These are phyloP conservation scores for Calcarisporium arbuscula DNA, from an alignment of 2,329 filamentous ascomycete genomes.

Conservation along the genomic window DNA sequence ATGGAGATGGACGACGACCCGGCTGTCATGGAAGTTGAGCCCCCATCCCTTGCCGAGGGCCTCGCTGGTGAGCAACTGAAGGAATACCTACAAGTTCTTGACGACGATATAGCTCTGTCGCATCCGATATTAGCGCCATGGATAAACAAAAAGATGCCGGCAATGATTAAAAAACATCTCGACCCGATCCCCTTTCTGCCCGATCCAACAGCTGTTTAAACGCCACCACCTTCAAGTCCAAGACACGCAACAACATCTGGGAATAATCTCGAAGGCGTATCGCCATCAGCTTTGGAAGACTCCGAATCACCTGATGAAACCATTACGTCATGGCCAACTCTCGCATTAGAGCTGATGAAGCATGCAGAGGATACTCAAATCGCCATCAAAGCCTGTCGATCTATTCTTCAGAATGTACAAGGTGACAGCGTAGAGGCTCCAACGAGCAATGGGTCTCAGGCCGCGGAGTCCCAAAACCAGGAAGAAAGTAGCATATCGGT, in stretches of 20 bases:
- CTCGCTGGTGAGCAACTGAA: conserved; percentile 59
- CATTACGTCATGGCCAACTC: conserved; percentile 24
- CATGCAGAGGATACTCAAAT: conserved; percentile 21
- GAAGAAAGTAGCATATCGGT: conserved; percentile 3
- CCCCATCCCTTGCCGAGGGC: conserved; percentile 56
- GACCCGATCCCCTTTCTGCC: conserved; percentile 60
- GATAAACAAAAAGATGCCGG: conserved; percentile 43
- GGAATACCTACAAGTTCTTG: conserved; percentile 44
- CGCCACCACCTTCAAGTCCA: conserved; percentile 19
- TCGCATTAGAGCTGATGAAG: conserved; percentile 27
- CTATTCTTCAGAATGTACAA: conserved; percentile 17
- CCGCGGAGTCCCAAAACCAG: conserved; percentile 1
- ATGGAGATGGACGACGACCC: conserved; percentile 64
- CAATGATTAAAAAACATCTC: conserved; percentile 44
- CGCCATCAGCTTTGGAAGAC: conserved; percentile 1
- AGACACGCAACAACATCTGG: neutral
- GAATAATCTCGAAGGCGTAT: neutral
- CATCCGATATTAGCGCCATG: conserved; percentile 57
- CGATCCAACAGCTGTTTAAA: conserved; percentile 38
- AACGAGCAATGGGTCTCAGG: conserved; percentile 12
- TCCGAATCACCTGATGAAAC: conserved; percentile 6
- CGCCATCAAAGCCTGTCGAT: conserved; percentile 23
- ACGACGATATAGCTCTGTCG: conserved; percentile 49
- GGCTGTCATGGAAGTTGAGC: conserved; percentile 53
- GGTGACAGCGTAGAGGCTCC: conserved; percentile 19